Conservation (phyloP, 148 eudicot genomes). For the Vaccinium darrowii region DNA sequence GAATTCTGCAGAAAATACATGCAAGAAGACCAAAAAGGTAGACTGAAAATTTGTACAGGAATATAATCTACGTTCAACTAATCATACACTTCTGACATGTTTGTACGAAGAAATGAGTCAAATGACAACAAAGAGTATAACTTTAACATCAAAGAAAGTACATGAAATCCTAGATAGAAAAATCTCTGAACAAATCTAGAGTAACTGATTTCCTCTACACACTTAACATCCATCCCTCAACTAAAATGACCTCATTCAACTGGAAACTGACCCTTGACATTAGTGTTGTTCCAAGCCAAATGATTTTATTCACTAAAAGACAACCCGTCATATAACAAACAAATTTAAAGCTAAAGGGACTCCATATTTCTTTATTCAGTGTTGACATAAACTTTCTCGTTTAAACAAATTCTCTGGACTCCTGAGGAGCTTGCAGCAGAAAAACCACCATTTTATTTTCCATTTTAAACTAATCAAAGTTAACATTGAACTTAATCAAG, state of each 20-base stretch:
- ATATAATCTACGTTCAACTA: neutral
- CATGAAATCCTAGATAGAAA: neutral
- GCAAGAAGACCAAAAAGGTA: neutral
- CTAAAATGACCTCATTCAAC: neutral
- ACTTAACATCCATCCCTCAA: neutral
- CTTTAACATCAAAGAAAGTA: neutral
- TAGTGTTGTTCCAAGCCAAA: neutral
- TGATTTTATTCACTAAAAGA: no score
- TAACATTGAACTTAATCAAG: neutral
- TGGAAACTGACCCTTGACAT: neutral
- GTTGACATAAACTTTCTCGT: neutral
- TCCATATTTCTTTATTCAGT: neutral
- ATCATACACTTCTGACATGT: neutral
- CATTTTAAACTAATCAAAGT: neutral
- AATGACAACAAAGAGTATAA: neutral
- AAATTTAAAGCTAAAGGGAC: neutral
- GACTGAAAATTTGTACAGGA: neutral
- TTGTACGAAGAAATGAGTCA: neutral
- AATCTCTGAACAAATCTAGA: neutral
- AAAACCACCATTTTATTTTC: neutral
- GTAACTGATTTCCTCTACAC: neutral
- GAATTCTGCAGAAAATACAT: neutral
- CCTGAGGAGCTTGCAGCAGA: neutral
- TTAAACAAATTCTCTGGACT: neutral
- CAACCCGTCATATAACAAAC: neutral